phyloP scores from a whole-genome alignment of 2,329 filamentous ascomycete genomes.

The Penicillium sp. region DNA sequence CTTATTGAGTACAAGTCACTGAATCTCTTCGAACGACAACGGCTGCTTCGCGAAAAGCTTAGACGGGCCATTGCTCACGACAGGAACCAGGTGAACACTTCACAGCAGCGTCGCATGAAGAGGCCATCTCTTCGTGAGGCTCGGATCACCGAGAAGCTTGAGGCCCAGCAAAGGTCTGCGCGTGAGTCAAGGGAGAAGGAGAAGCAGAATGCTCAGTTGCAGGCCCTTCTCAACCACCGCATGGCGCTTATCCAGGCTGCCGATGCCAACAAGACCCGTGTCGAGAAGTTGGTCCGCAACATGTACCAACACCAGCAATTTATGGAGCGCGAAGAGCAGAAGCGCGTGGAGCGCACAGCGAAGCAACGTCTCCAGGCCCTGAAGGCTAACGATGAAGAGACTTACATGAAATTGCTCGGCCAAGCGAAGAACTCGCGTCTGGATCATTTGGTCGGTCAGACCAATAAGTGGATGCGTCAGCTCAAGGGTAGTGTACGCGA shows the following conservation, averaged over 20 bases:
- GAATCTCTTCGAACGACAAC: conserved; percentile 84
- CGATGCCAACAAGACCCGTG: conserved; percentile 70
- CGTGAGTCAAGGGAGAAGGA: conserved; percentile 97
- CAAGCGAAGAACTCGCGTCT: conserved; percentile 99
- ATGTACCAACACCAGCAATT: conserved; percentile 91
- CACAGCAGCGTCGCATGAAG: conserved; percentile 90
- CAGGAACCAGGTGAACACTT: conserved; percentile 96
- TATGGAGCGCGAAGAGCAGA: conserved; percentile 99
- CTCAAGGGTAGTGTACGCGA: conserved; percentile 92
- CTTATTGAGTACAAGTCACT: conserved; percentile 96
- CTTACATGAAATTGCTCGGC: conserved; percentile 94
- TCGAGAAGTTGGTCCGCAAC: conserved; percentile 83
- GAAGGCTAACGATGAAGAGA: conserved; percentile 99
- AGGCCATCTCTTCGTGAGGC: conserved; percentile 95
- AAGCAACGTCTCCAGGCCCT: conserved; percentile 99
- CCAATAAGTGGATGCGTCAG: conserved; percentile 95
- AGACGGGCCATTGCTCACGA: conserved; percentile 92
- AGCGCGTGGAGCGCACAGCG: conserved; percentile 93
- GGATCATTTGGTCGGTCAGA: conserved; percentile 93
- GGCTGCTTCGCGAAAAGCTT: conserved; percentile 81
- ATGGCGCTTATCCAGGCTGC: conserved; percentile 74
- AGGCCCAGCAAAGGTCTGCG: conserved; percentile 97
- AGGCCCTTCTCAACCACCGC: conserved; percentile 81
- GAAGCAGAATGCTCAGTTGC: conserved; percentile 91
- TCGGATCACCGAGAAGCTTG: conserved; percentile 95